Evolutionary conservation across 2,329 filamentous ascomycete genomes (phyloP).

Genomic region (Remersonia thermophila): DNA sequence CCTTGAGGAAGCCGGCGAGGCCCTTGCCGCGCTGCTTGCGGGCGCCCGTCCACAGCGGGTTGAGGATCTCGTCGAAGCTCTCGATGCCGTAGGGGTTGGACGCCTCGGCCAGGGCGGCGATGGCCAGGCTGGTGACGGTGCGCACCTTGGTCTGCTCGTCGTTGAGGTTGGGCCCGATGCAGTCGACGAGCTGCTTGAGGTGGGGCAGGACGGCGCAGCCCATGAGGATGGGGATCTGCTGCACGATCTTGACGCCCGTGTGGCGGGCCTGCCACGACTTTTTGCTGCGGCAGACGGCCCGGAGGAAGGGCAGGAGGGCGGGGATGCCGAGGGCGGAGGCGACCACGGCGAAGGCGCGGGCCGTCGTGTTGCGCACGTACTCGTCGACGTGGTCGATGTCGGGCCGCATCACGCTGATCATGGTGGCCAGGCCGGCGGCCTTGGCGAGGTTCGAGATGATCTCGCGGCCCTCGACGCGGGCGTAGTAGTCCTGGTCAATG

Average conservation of each 20-base stretch:
- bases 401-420: constrained; percentile 98
- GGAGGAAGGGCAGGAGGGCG: constrained; percentile 83
- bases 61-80: constrained; percentile 94
- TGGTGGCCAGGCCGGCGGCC: constrained; percentile 89
- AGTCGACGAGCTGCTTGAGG: constrained; percentile 89
- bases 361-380: constrained; percentile 96
- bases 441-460: constrained; percentile 98
- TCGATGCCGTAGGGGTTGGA: constrained; percentile 98
- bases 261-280: constrained; percentile 98
- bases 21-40: constrained; percentile 95
- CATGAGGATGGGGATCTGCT: constrained; percentile 98
- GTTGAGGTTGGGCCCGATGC: constrained; percentile 88
- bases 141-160: constrained; percentile 97
- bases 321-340: constrained; percentile 93
- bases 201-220: constrained; percentile 93
- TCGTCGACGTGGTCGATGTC: constrained; percentile 98
- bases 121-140: constrained; percentile 88
- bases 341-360: constrained; percentile 91
- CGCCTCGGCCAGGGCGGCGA: constrained; percentile 88
- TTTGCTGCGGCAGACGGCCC: constrained; percentile 92
- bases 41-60: constrained; percentile 92
- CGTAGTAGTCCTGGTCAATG: constrained; percentile 99
- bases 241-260: constrained; percentile 97
- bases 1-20: constrained; percentile 89
- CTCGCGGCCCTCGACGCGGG: constrained; percentile 91